Evolutionary conservation across 2,329 filamentous ascomycete genomes (phyloP), one percentile per base, ranked within the genome.

Genomic region (Ophiostoma ulmi): DNA sequence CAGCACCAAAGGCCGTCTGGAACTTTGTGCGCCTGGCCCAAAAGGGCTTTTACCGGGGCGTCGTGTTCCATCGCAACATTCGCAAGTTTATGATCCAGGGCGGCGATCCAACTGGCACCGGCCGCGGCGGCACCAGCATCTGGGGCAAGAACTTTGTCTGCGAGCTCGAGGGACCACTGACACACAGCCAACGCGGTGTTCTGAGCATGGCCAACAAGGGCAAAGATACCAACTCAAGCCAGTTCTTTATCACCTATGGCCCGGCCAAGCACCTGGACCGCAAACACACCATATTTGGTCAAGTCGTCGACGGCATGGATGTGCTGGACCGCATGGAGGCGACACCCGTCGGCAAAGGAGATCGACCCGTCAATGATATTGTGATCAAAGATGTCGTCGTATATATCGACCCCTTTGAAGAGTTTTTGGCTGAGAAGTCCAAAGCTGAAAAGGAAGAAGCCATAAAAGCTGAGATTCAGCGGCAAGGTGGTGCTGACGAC

Each of bases 171-270:
- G 93, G 94, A 0, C 93, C 94, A 0, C 80, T 93, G 58, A 91
- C 90, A n/a, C 95, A 99, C 76, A 90, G 93, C 77, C 82, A 85
- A 0, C 85, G 94, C 38, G 95, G 95, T 14, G 87, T 94, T 0
- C 78, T 96, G 36, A 93, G 90, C 75, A 99, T 99, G 95, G 95
- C 95, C 58, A 99, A 99, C 80, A 99, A 99, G 78, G 95, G 95
- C 72, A 97, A 97, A 78, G 94, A 97, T 77, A 98, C 94, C 31
- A 99, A 99, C 80, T 95, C 92, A 10, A 92, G 88, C 75, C 95
- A 99, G 80, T 99, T 90, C 78, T 99, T 98, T 83, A 91, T 99
- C 77, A 92, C 91, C 0, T 99, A 99, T 79, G 90, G 92, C 68
- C 84, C 91, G 0, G 88, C 90, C 0, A 89, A 91, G 73, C 95